Evolutionary conservation across 352 stramenopile genomes (phyloP), one percentile per base, ranked within the genome.

Genomic region (Discostella stelligera): DNA sequence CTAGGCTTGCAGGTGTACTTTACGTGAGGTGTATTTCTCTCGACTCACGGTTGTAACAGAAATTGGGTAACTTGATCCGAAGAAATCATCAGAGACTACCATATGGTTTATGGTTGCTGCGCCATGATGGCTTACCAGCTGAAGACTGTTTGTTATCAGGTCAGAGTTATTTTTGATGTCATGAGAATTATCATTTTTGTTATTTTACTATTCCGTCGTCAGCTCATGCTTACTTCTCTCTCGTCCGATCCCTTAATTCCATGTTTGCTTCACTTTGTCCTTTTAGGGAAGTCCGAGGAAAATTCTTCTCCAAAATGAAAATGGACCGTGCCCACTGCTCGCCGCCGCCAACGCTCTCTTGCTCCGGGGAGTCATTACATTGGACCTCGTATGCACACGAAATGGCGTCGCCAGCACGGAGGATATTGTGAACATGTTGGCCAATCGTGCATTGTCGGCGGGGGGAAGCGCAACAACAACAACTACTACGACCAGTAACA

Each of bases 271-370:
- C n/a, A n/a, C n/a, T n/a, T 30, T 6, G 20, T 32, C 5, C 27
- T 32, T 32, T 32, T 25, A 56, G 9, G 49, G 67, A 39, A 18
- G 5, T 20, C 16, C 67, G 16, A 62, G 67, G 48, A 72, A 86
- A 53, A 98, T 98, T 73, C 88, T 99, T 14, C 96, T 97, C 63
- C 97, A 99, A 87, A 99, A 98, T 86, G 89, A 97, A 80, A 98
- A 98, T 87, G 97, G 97, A 2, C 97, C 97, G 41, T 99, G 97
- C 82, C 97, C 97, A 41, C 90, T 99, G 18, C 85, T 99, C 20
- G 96, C 96, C 3, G 96, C 98, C 65, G 93, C 91, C 60, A 99
- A 99, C 77, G 93, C 97, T 46, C 85, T 99, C 21, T 79, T 99
- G 25, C 91, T 99, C 41, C 93, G 94, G 16, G 92, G 94, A 20